Percentiles rank a stretch among this genome's conserved stretches.
Conservation (phyloP, 352 stramenopile species). For the Globisporangium spinosum region DNA sequence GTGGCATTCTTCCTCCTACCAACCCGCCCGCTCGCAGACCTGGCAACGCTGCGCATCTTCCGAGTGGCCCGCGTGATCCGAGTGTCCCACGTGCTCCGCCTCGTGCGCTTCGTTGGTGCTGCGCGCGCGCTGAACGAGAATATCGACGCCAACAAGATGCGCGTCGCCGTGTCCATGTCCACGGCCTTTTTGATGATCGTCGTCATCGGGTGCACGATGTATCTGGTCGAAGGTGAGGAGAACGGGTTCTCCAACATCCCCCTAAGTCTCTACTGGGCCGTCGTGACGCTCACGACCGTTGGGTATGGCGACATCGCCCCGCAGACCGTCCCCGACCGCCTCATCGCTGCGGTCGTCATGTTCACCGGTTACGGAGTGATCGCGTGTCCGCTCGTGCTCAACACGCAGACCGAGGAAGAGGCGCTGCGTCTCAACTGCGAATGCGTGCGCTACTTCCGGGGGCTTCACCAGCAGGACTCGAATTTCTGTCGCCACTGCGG, state of each 20-base stretch:
- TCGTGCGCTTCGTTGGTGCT: conserved; percentile 72
- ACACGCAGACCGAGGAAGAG: conserved; percentile 31
- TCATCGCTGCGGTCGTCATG: conserved; percentile 53
- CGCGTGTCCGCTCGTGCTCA: conserved; percentile 45
- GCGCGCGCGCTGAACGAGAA: conserved; percentile 66
- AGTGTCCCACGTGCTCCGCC: conserved; percentile 69
- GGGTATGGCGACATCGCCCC: conserved; percentile 54
- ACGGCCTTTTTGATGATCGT: conserved; percentile 73
- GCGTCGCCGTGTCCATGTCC: conserved; percentile 77
- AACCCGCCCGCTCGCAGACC: conserved; percentile 53
- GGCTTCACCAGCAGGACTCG: conserved; percentile 46
- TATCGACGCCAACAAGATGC: conserved; percentile 75
- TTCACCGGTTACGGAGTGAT: conserved; percentile 49
- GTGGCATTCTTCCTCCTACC: conserved; percentile 50
- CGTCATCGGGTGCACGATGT: conserved; percentile 82
- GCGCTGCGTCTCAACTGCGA: conserved; percentile 38
- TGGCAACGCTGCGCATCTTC: conserved; percentile 74
- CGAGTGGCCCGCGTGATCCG: conserved; percentile 76
- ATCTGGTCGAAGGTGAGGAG: conserved; percentile 74
- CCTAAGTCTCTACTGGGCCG: conserved; percentile 49
- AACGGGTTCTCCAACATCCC: conserved; percentile 75
- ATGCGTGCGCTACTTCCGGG: conserved; percentile 37
- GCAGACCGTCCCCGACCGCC: conserved; percentile 37
- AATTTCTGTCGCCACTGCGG: conserved; percentile 47
- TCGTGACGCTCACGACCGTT: conserved; percentile 54